Percentiles rank a stretch among this genome's conserved stretches.
Evolutionary conservation across 2,329 filamentous ascomycete species (phyloP).

Genomic region (Diaporthe sp.): DNA sequence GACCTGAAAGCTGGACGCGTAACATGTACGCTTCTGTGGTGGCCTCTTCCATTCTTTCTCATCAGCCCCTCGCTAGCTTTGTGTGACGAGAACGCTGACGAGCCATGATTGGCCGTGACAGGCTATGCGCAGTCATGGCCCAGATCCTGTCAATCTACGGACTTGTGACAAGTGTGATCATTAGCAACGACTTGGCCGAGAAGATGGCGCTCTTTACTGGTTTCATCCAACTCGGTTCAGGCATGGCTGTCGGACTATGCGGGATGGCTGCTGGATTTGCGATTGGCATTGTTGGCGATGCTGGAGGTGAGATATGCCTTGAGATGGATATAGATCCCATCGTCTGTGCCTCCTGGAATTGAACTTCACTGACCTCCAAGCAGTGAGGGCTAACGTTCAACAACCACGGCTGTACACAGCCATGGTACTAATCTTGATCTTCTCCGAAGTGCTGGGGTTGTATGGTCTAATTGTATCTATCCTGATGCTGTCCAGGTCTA

Average conservation of each 20-base stretch:
- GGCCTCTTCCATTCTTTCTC: not conserved
- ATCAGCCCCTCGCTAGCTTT: not conserved
- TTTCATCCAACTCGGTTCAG: slow-evolving; percentile 88
- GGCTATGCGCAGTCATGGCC: slow-evolving; percentile 85
- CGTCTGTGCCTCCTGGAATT: fast-evolving
- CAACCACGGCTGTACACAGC: slow-evolving; percentile 91
- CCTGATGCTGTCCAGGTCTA: slow-evolving; percentile 73
- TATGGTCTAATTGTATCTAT: slow-evolving; percentile 99
- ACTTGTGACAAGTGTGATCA: slow-evolving; percentile 87
- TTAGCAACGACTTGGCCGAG: slow-evolving; percentile 83
- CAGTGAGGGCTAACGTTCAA: slow-evolving; percentile 85
- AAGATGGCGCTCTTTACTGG: slow-evolving; percentile 79
- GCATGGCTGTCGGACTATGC: slow-evolving; percentile 83
- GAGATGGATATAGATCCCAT: too few relatives aligned
- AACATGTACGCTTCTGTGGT: not conserved
- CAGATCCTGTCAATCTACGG: slow-evolving; percentile 99
- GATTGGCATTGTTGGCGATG: slow-evolving; percentile 89
- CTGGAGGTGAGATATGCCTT: slow-evolving; percentile 59
- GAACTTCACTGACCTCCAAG: not conserved
- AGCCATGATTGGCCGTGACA: not conserved
- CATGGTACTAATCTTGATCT: slow-evolving; percentile 99
- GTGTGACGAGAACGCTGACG: not conserved
- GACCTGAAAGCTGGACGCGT: slow-evolving; percentile 73
- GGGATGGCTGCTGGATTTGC: slow-evolving; percentile 88
- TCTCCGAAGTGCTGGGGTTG: slow-evolving; percentile 97